Evolutionary conservation across 176 grass and related monocot species (phyloP), one percentile per base, ranked within the genome.

Genomic region (Olyra latifolia): DNA sequence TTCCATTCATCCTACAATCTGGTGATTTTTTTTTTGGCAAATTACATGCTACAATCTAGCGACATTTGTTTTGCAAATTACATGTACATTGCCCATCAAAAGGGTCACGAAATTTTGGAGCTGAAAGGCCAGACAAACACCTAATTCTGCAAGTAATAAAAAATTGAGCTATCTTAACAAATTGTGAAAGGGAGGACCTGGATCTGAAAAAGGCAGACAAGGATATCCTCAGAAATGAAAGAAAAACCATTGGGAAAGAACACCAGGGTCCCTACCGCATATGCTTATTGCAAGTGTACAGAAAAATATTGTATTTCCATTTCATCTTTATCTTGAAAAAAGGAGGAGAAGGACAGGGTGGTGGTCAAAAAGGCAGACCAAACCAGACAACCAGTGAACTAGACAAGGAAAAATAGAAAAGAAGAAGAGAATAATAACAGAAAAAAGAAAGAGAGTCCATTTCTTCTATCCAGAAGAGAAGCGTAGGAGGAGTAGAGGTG

Each of bases 291-390:
- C 46, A 52, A 72, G 42, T 35, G 9, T n/a, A 72, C 23, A 53
- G 8, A 43, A 29, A 61, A 64, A 12, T 71, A 30, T 42, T 39
- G 32, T 5, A 53, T 24, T 52, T 48, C 65, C 32, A 12, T 72
- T 56, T 83, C 15, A 67, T 78, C 40, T 74, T 75, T 69, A 55
- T 84, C 62, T 80, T 19, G 60, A 74, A 40, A 55, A 84, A 62
- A 40, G 19, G 43, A 44, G 65, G 55, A 53, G 69, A 61, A 84
- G 22, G 75, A 69, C 52, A 78, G 74, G 22, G 69, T 27, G 71
- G 77, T 41, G 71, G 82, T 89, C 82, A 89, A 84, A 76, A 76
- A 76, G 71, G 24, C 43, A 16, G 76, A 73, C 81, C 81, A 80
- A 80, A 76, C 63, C 49, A 85, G 87, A 89, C 80, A 79, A 32